phyloP scores from a whole-genome alignment of 345 rosid genomes.

The Linum trigynum region DNA sequence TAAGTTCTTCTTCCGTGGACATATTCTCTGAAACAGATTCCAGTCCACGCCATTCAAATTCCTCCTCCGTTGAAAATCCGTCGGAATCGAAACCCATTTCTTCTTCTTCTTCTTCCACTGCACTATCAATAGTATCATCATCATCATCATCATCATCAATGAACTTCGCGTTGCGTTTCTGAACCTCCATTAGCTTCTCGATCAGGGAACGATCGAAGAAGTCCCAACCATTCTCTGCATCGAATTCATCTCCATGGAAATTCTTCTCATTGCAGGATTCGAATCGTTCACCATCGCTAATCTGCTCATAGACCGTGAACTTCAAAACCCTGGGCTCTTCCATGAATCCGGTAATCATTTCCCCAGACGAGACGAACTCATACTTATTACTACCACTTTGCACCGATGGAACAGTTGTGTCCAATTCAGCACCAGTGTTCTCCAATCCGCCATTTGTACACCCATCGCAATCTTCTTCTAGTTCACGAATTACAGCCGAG shows the following conservation, averaged over 20 bases:
- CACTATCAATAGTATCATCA: background rate
- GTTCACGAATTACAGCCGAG: no score
- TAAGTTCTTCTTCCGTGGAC: background rate
- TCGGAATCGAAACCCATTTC: background rate
- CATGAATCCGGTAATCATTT: constrained; percentile 33
- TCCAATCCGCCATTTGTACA: constrained; percentile 13
- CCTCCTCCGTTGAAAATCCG: background rate
- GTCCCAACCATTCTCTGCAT: constrained; percentile 2
- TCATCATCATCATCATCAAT: background rate
- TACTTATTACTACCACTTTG: constrained; percentile 24
- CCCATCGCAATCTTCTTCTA: constrained; percentile 2
- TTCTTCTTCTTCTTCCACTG: background rate
- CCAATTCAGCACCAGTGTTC: constrained; percentile 17
- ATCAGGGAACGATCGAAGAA: background rate
- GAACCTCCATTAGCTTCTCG: background rate
- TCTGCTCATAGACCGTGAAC: constrained; percentile 31
- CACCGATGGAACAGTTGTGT: constrained; percentile 8
- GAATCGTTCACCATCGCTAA: background rate
- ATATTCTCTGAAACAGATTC: background rate
- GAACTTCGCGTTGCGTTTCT: background rate
- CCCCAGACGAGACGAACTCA: constrained; percentile 26
- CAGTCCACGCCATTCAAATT: background rate
- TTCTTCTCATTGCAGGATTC: background rate
- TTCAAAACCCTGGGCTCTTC: constrained; percentile 38
- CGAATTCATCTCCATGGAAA: constrained; percentile 3